Evolutionary conservation across 371 early-diverging fungal genomes (phyloP).

Genomic region (Mucor plumbeus): DNA sequence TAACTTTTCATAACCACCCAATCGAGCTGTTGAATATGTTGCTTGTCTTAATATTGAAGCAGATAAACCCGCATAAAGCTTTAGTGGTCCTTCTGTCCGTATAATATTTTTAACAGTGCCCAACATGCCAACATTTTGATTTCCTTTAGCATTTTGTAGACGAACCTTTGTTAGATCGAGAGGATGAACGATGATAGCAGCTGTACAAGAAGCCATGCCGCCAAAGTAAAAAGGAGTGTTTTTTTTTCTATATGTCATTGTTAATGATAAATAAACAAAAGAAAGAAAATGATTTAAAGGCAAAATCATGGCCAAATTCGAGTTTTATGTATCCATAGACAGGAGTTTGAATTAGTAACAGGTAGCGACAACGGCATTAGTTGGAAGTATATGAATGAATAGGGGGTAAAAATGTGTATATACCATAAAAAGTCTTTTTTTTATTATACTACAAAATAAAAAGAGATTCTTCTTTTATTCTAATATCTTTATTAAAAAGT

Average conservation of each 20-base stretch:
- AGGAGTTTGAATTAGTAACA: too few relatives aligned
- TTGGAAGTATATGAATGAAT: not conserved
- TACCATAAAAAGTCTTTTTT: not conserved
- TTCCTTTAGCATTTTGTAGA: slow-evolving; percentile 59
- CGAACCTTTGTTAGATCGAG: slow-evolving; percentile 76
- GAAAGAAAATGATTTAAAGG: not conserved
- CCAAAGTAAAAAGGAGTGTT: slow-evolving; percentile 61
- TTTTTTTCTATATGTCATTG: slow-evolving; percentile 8
- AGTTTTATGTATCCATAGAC: too few relatives aligned
- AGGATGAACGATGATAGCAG: slow-evolving; percentile 70
- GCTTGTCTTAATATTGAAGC: slow-evolving; percentile 70
- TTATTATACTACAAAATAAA: not conserved
- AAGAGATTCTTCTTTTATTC: not conserved
- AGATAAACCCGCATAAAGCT: slow-evolving; percentile 65
- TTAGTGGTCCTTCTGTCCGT: slow-evolving; percentile 42
- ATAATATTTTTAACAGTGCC: slow-evolving; percentile 44
- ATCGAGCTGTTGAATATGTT: slow-evolving; percentile 75
- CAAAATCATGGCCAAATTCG: too few relatives aligned
- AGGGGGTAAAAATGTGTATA: not conserved
- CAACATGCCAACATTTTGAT: slow-evolving; percentile 41
- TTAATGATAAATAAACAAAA: not conserved
- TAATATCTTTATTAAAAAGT: slow-evolving; percentile 6
- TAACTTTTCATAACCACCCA: slow-evolving; percentile 67
- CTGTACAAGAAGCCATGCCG: slow-evolving; percentile 61
- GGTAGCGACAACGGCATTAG: too few relatives aligned